phyloP scores from a whole-genome alignment of 257 asterid genomes.

The Nicotiana otophora region DNA sequence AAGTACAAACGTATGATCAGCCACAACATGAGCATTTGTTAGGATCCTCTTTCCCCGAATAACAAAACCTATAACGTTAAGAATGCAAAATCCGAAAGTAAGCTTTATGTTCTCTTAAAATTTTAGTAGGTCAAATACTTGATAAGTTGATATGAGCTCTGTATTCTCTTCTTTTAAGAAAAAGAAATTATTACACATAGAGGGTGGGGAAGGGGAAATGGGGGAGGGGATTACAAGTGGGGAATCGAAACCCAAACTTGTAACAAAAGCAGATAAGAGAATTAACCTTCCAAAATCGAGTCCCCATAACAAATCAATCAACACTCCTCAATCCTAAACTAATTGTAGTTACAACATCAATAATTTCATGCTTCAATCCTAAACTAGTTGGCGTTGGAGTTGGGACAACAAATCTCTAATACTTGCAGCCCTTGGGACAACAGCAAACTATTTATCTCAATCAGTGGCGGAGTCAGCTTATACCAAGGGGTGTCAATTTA shows the following conservation, averaged over 20 bases:
- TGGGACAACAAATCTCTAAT: background rate
- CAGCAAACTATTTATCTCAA: background rate
- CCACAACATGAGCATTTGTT: conserved; percentile 98
- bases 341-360: background rate
- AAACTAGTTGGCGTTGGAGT: background rate
- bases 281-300: background rate
- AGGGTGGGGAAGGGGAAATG: background rate
- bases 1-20: conserved; percentile 95
- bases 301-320: background rate
- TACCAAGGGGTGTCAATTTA: no score
- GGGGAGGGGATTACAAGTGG: background rate
- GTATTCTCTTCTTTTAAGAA: background rate
- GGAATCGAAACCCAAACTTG: background rate
- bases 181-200: background rate
- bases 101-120: background rate
- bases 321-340: background rate
- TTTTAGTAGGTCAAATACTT: background rate
- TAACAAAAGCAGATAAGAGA: background rate
- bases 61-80: conserved; percentile 55
- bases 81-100: background rate
- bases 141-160: background rate
- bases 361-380: background rate
- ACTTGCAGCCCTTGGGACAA: background rate
- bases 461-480: no score
- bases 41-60: conserved; percentile 77